phyloP scores from a whole-genome alignment of 2,329 filamentous ascomycete species.

The Aspergillus flavus region DNA sequence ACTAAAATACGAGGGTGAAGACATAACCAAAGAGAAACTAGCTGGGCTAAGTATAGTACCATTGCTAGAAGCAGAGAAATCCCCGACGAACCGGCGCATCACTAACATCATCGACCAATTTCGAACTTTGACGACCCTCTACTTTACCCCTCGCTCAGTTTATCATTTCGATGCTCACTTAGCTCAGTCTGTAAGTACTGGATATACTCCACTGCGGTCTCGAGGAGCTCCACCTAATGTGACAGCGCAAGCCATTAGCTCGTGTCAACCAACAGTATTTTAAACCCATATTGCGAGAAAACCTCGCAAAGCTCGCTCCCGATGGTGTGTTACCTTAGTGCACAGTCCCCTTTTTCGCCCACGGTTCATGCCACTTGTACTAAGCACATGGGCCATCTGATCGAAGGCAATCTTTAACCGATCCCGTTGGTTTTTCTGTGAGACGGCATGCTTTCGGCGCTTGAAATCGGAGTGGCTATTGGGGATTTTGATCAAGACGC shows the following conservation, averaged over 20 bases:
- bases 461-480: background rate
- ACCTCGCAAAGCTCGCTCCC: background rate
- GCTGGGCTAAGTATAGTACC: background rate
- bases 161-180: background rate
- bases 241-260: background rate
- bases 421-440: constrained; percentile 11
- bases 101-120: background rate
- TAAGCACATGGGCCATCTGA: constrained; percentile 9
- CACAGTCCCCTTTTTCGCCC: constrained; percentile 2
- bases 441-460: constrained; percentile 8
- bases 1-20: background rate
- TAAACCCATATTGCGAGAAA: background rate
- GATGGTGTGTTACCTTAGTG: constrained; percentile 3
- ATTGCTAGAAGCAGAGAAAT: background rate
- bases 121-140: background rate
- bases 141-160: background rate
- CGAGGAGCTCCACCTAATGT: constrained; percentile 17
- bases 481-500: constrained; percentile 7
- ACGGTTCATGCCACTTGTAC: constrained; percentile 1
- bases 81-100: background rate
- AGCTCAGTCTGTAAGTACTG: constrained; percentile 13
- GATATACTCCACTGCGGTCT: constrained; percentile 20
- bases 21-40: background rate
- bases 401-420: constrained; percentile 8
- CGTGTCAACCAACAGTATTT: background rate